A percentile compares a stretch with the other conserved stretches of the same genome.
These are phyloP conservation scores for Mortierella sp. DNA, from an alignment of 371 early-diverging fungal species.

Conservation along the genomic window DNA sequence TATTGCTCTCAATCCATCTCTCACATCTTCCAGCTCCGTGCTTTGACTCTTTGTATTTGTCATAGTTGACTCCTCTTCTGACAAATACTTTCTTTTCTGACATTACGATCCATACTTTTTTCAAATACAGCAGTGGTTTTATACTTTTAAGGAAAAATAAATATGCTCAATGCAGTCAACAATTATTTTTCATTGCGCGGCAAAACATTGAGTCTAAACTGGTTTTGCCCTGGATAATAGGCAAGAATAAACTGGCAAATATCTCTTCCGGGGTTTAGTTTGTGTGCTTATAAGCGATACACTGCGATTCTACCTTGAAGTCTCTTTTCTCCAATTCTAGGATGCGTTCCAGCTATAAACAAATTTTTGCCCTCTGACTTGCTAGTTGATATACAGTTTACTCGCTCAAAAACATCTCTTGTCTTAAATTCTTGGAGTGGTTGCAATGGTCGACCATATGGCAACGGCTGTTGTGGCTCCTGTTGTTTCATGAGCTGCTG, in stretches of 20 bases:
- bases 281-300: constrained; percentile 13
- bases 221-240: too few species aligned
- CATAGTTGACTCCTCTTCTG: neutral
- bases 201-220: constrained; percentile 25
- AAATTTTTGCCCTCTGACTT: constrained; percentile 4
- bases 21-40: too few species aligned
- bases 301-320: constrained; percentile 47
- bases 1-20: too few species aligned
- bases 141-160: neutral
- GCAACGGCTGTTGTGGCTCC: constrained; percentile 8
- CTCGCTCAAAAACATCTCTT: constrained; percentile 44
- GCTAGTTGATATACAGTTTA: constrained; percentile 43
- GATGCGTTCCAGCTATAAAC: constrained; percentile 48
- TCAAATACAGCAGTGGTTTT: too few species aligned
- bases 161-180: neutral
- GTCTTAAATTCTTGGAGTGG: constrained; percentile 37
- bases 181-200: constrained; percentile 20
- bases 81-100: constrained; percentile 4
- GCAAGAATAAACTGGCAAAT: too few species aligned
- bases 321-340: constrained; percentile 31
- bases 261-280: neutral
- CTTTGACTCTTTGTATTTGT: neutral
- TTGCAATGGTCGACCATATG: constrained; percentile 27
- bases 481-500: constrained; percentile 3
- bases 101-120: too few species aligned